Evolutionary conservation across 208 protist genomes (phyloP).

Genomic region (Lotmaria passim): DNA sequence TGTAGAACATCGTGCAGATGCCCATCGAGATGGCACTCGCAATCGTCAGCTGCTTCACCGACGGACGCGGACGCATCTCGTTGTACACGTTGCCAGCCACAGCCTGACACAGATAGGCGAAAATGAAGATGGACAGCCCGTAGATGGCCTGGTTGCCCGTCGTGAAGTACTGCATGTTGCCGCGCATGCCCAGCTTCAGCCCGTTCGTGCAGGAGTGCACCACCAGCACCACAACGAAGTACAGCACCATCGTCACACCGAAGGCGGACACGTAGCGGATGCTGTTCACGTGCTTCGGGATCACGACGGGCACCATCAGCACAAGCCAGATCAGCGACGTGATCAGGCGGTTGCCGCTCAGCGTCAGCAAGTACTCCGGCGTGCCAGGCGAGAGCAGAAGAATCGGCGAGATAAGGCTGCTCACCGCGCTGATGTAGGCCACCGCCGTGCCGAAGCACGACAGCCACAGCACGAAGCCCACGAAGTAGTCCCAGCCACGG

Average conservation of each 20-base stretch:
- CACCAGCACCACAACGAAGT: conserved; percentile 67
- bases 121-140: conserved; percentile 74
- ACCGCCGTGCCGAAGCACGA: conserved; percentile 75
- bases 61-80: conserved; percentile 51
- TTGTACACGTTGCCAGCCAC: conserved; percentile 46
- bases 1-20: not conserved
- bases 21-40: not conserved
- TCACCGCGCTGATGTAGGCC: conserved; percentile 80
- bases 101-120: conserved; percentile 77
- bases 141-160: conserved; percentile 58
- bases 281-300: conserved; percentile 73
- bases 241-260: conserved; percentile 70
- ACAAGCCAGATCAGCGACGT: conserved; percentile 8
- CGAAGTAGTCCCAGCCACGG: conserved; percentile 65
- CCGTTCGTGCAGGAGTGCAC: conserved; percentile 58
- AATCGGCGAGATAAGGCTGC: conserved; percentile 60
- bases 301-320: conserved; percentile 75
- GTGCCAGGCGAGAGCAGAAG: conserved; percentile 28
- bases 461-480: conserved; percentile 62
- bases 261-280: conserved; percentile 79
- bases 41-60: conserved; percentile 10
- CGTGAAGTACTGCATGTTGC: conserved; percentile 48
- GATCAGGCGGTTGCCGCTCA: not conserved
- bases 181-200: conserved; percentile 40
- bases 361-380: not conserved